Evolutionary conservation across 306 rosid species (phyloP).

Genomic region (Prunus davidiana): DNA sequence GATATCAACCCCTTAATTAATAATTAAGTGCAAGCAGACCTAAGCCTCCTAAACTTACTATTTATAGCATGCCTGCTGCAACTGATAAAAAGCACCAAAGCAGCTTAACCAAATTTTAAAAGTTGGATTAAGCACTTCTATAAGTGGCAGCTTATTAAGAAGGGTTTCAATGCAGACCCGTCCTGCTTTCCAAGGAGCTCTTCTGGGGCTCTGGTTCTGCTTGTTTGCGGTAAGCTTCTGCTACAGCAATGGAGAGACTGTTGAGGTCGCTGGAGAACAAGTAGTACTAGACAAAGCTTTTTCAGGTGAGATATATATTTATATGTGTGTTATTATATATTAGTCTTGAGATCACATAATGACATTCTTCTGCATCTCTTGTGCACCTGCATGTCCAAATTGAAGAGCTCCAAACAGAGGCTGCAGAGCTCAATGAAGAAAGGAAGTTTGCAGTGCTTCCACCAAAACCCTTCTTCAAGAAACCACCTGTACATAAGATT

Average conservation of each 20-base stretch:
- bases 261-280: background rate
- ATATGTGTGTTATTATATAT: too few relatives aligned
- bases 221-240: conserved; percentile 28
- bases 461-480: background rate
- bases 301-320: conserved; percentile 11
- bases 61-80: background rate
- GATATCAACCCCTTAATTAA: background rate
- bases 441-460: background rate
- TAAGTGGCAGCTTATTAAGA: background rate
- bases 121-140: background rate
- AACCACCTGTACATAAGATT: background rate
- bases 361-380: background rate
- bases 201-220: conserved; percentile 23
- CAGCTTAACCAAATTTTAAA: too few relatives aligned
- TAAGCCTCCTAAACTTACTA: conserved; percentile 3
- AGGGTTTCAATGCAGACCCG: conserved; percentile 13
- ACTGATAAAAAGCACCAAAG: conserved; percentile 6
- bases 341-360: too few relatives aligned
- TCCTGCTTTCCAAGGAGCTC: conserved; percentile 12
- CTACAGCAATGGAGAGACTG: background rate
- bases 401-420: too few relatives aligned
- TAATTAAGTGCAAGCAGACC: background rate
- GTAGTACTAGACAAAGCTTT: background rate
- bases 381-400: background rate
- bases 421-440: conserved; percentile 2